Evolutionary conservation across 2,329 filamentous ascomycete genomes (phyloP).

Genomic region (Fusarium equiseti): DNA sequence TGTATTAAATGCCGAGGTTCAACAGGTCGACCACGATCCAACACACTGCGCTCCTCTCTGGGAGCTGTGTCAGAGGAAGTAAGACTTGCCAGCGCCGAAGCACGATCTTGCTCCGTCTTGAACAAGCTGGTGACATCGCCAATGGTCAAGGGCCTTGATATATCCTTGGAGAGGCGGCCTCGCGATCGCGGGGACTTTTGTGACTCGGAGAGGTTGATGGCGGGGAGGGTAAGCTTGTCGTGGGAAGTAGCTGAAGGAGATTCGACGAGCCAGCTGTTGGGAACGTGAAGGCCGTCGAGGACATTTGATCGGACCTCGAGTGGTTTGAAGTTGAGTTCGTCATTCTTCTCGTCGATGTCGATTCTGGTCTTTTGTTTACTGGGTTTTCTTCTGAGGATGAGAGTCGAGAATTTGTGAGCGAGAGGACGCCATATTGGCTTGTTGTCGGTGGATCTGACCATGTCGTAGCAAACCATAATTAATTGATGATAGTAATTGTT

Average conservation of each 20-base stretch:
- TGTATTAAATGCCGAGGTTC: constrained; percentile 28
- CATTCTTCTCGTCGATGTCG: background rate
- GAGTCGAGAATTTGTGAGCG: constrained; percentile 22
- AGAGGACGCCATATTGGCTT: constrained; percentile 27
- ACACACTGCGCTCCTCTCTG: background rate
- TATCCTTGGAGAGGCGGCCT: background rate
- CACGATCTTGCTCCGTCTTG: constrained; percentile 10
- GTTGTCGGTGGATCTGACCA: constrained; percentile 23
- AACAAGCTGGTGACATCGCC: constrained; percentile 1
- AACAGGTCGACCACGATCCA: constrained; percentile 25
- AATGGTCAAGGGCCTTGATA: constrained; percentile 1
- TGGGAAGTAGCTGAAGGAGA: background rate
- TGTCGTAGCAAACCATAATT: constrained; percentile 17
- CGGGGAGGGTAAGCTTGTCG: constrained; percentile 10
- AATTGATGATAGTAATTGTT: background rate
- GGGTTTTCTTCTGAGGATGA: constrained; percentile 10
- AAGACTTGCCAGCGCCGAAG: constrained; percentile 7
- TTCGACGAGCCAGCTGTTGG: constrained; percentile 23
- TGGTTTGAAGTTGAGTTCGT: constrained; percentile 1
- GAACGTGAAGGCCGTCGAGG: constrained; percentile 16
- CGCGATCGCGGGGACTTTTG: background rate
- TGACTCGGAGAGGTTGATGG: constrained; percentile 3
- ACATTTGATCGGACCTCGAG: constrained; percentile 26
- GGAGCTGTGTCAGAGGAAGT: background rate
- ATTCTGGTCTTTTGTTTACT: constrained; percentile 19